Base-by-base conservation (phyloP, 2,329 filamentous ascomycete species). In the Ascosphaera acerosa region DNA sequence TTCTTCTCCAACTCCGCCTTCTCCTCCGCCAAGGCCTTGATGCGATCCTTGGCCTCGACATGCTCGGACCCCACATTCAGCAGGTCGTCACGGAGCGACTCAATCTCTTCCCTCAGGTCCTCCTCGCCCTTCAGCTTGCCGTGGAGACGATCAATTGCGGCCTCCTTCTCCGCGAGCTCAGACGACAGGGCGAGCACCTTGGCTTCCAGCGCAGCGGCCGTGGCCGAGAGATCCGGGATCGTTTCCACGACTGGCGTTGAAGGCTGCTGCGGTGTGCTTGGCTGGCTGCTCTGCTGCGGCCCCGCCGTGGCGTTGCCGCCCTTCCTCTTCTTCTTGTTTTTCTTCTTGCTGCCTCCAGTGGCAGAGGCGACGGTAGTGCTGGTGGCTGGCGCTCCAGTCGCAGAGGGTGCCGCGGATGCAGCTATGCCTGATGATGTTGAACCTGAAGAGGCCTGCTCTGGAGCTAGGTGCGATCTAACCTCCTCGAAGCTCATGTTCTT, bases 291-390 rank as follows among this genome's bases (percentile, higher is more conserved):
- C 20, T 23, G 20, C 7, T 23, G 20, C 12, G 20, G 7, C 9
- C 9, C 50, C 6, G 57, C 51, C 4, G 51, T 48, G 4, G 49
- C 49, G 38, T 64, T 67, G 18, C 61, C 65, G 12, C 66, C 68
- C 57, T 82, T 84, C 52, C 72, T 76, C 63, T 89, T 91, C 58
- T 84, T 90, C 48, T 77, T 77, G 39, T 81, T 89, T 50, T 77
- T 82, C 52, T 78, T 89, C 54, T 81, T 84, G 35, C 55, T 54
- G 7, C 57, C 50, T 10, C 44, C 50, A 10, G 52, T 46, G 3
- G 47, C 44, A 10, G 31, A n/a, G n/a, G n/a, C n/a, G n/a, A n/a
- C n/a, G n/a, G n/a, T n/a, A n/a, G n/a, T n/a, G n/a, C n/a, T n/a
- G 10, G 9, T 18, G 10, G 10, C 18, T 15, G 23, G 14, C 9